Evolutionary conservation across 2,329 filamentous ascomycete species (phyloP).

Genomic region (Monosporascus sp.): DNA sequence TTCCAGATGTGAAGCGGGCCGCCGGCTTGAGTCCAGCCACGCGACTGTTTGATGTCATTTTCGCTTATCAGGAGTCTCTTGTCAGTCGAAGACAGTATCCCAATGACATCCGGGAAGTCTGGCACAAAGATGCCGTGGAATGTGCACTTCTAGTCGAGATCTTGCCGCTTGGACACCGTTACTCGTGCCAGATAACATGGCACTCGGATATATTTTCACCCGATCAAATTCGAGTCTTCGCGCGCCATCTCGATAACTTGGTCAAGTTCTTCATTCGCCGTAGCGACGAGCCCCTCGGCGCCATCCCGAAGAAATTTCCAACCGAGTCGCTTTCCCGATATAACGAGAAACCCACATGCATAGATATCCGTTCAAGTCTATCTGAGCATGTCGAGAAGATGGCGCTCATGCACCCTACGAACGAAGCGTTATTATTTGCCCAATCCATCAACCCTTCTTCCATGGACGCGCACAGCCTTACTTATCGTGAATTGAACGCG

Average conservation of each 20-base stretch:
- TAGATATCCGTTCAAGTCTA: slow-evolving; percentile 37
- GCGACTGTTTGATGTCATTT: slow-evolving; percentile 68
- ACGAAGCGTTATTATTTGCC: slow-evolving; percentile 61
- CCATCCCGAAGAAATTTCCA: slow-evolving; percentile 22
- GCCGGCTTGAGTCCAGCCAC: slow-evolving; percentile 49
- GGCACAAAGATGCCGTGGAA: slow-evolving; percentile 67
- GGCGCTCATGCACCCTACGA: slow-evolving; percentile 41
- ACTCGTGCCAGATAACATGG: slow-evolving; percentile 41
- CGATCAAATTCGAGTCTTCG: slow-evolving; percentile 49
- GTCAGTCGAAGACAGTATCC: slow-evolving; percentile 23
- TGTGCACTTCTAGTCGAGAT: slow-evolving; percentile 72
- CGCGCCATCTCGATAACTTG: slow-evolving; percentile 56
- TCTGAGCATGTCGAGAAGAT: slow-evolving; percentile 49
- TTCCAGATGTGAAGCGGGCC: slow-evolving; percentile 63
- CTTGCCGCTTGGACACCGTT: slow-evolving; percentile 50
- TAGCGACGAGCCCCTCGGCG: slow-evolving; percentile 16
- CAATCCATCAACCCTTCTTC: slow-evolving; percentile 34
- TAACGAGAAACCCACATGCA: slow-evolving; percentile 33
- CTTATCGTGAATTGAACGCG: slow-evolving; percentile 60
- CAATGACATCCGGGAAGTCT: slow-evolving; percentile 44
- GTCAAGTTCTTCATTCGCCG: slow-evolving; percentile 25
- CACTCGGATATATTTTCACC: slow-evolving; percentile 44
- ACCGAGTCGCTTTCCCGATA: slow-evolving; percentile 39
- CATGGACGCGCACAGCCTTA: slow-evolving; percentile 38
- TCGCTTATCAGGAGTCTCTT: slow-evolving; percentile 79